These are phyloP conservation scores for Xylaria venustula DNA, from an alignment of 495 filamentous ascomycete species.

Conservation along the genomic window DNA sequence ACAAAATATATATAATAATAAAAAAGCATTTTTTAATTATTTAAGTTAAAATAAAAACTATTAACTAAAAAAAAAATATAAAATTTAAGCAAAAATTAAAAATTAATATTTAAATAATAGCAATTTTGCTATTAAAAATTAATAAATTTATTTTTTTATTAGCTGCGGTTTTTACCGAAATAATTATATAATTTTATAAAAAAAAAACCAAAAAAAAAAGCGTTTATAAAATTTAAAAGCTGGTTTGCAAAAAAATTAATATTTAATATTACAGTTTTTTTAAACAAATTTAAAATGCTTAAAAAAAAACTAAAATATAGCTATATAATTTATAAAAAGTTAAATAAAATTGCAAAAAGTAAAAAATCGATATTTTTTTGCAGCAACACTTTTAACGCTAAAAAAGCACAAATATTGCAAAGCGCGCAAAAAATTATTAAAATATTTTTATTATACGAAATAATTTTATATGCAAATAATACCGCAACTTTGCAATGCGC, in stretches of 20 bases:
- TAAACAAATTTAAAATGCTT: background rate
- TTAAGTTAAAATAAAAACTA: background rate
- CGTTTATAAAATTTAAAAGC: background rate
- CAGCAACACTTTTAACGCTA: background rate
- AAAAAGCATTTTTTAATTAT: background rate
- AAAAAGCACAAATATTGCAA: background rate
- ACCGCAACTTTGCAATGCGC: background rate
- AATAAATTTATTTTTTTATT: background rate
- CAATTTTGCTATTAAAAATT: background rate
- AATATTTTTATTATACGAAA: background rate
- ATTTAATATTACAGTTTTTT: background rate
- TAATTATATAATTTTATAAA: background rate
- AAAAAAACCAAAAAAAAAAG: background rate
- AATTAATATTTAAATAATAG: background rate
- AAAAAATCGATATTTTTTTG: background rate
- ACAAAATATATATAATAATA: background rate
- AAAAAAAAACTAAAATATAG: background rate
- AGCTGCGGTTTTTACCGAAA: background rate
- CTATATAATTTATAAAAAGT: background rate
- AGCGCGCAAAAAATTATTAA: background rate
- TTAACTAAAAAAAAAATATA: background rate
- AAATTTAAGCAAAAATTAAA: background rate
- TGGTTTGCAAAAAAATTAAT: background rate
- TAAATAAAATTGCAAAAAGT: background rate
- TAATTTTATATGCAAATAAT: background rate